Conservation (phyloP, 805 yeast genomes). For the Metschnikowia baotianmanensis region DNA sequence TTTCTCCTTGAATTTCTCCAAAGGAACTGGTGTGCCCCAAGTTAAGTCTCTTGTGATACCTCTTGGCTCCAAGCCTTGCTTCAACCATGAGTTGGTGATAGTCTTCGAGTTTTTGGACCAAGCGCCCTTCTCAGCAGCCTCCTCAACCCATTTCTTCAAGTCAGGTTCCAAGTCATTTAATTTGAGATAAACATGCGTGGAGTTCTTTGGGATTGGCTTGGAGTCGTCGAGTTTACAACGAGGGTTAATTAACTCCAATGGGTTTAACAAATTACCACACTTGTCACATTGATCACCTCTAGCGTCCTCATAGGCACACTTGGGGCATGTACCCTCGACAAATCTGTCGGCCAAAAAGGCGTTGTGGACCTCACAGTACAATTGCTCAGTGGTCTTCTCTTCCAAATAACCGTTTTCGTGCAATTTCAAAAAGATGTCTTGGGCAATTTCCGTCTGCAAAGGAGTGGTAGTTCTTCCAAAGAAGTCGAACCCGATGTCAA, state of each 20-base stretch:
- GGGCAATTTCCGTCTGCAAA: slow-evolving; percentile 91
- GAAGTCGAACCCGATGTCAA: slow-evolving; percentile 88
- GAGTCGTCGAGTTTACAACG: slow-evolving; percentile 90
- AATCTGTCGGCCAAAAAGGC: slow-evolving; percentile 94
- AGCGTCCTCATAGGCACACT: slow-evolving; percentile 93
- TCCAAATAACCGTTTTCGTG: slow-evolving; percentile 77
- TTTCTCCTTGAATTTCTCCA: slow-evolving; percentile 79
- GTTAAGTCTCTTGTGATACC: slow-evolving; percentile 95
- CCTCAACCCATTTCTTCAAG: slow-evolving; percentile 67
- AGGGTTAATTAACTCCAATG: slow-evolving; percentile 90
- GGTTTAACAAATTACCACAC: slow-evolving; percentile 87
- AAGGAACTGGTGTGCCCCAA: slow-evolving; percentile 99
- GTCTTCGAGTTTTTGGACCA: slow-evolving; percentile 93
- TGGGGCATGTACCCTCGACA: slow-evolving; percentile 97
- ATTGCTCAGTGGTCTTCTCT: slow-evolving; percentile 84
- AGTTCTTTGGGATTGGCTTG: slow-evolving; percentile 73
- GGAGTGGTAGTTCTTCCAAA: slow-evolving; percentile 96
- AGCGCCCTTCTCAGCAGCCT: slow-evolving; percentile 65
- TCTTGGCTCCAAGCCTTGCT: slow-evolving; percentile 88
- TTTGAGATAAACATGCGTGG: slow-evolving; percentile 82
- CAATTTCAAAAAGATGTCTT: slow-evolving; percentile 80
- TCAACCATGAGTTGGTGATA: slow-evolving; percentile 91
- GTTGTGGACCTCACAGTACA: slow-evolving; percentile 86
- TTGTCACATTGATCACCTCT: slow-evolving; percentile 99
- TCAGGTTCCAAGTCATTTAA: slow-evolving; percentile 82